phyloP scores from a whole-genome alignment of 805 yeast species.

The Lipomyces oligophaga region DNA sequence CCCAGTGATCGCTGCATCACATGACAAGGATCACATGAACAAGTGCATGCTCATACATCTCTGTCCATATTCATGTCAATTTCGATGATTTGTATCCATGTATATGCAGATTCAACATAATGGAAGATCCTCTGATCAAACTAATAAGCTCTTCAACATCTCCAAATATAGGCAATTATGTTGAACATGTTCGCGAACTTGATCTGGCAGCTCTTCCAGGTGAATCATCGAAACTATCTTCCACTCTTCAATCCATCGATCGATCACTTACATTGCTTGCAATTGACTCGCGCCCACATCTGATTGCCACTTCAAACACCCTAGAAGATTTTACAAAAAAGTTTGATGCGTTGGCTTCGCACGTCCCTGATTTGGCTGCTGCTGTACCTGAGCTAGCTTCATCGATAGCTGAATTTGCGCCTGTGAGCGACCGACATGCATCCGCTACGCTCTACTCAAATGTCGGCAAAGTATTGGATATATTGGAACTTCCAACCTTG shows the following conservation, averaged over 20 bases:
- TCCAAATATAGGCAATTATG: constrained; percentile 16
- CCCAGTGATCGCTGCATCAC: too few species aligned
- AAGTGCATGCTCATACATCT: too few species aligned
- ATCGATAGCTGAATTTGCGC: constrained; percentile 16
- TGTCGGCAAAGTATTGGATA: constrained; percentile 68
- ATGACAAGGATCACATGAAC: too few species aligned
- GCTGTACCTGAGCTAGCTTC: constrained; percentile 8
- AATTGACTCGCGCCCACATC: constrained; percentile 20
- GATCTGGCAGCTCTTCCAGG: constrained; percentile 23
- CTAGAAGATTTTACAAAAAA: constrained; percentile 28
- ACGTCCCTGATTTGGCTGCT: constrained; percentile 19
- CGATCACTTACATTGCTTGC: constrained; percentile 26
- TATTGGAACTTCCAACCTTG: constrained; percentile 78
- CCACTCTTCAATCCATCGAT: constrained; percentile 25
- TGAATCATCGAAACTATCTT: constrained; percentile 24
- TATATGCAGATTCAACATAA: too few species aligned
- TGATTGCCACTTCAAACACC: constrained; percentile 20
- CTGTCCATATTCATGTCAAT: too few species aligned
- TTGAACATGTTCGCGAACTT: constrained; percentile 32
- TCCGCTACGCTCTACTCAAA: constrained; percentile 50
- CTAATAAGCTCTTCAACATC: neutral
- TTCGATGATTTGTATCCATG: too few species aligned
- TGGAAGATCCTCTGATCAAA: too few species aligned
- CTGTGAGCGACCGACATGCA: constrained; percentile 23
- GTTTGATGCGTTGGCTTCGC: constrained; percentile 29